Percentiles rank a stretch among this genome's conserved stretches.
These are phyloP conservation scores for Parathielavia hyrcaniae DNA, from an alignment of 495 filamentous ascomycete species.

Conservation along the genomic window DNA sequence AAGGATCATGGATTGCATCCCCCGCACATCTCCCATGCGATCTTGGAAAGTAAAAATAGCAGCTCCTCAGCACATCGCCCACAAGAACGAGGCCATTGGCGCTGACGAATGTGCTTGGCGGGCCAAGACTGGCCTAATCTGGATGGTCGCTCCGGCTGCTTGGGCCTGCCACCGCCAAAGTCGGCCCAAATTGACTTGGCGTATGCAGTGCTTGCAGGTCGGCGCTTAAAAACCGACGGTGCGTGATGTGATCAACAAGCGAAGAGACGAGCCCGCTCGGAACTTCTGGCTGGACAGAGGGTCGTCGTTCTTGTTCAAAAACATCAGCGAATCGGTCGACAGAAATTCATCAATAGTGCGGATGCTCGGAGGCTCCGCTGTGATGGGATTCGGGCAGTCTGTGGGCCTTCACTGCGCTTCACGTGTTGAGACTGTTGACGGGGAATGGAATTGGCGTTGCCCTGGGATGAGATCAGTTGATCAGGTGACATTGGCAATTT, in stretches of 20 bases:
- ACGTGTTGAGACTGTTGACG: no score
- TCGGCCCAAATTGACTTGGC: constrained; percentile 14
- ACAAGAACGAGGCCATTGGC: constrained; percentile 1
- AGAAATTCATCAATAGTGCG: not conserved
- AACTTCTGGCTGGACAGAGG: not conserved
- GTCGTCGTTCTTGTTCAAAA: not conserved
- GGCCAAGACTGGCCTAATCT: not conserved
- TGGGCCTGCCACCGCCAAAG: not conserved
- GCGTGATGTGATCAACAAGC: constrained; percentile 1
- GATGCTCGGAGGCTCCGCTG: not conserved
- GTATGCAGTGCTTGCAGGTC: constrained; percentile 16
- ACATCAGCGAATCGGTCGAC: not conserved
- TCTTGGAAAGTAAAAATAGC: constrained; percentile 9
- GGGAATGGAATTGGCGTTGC: no score
- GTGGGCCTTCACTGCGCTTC: no score
- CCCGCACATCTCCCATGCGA: constrained; percentile 5
- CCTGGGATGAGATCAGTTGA: no score
- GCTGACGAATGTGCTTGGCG: constrained; percentile 12
- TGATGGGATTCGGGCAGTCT: not conserved
- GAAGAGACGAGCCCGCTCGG: not conserved
- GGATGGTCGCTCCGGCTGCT: not conserved
- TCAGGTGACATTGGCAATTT: no score
- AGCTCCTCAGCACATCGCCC: constrained; percentile 2
- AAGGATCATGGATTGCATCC: constrained; percentile 8
- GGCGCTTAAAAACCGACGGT: constrained; percentile 15